A percentile compares a stretch with the other conserved stretches of the same genome.
phyloP scores from a whole-genome alignment of 148 eudicot species.

The Talinum fruticosum region DNA sequence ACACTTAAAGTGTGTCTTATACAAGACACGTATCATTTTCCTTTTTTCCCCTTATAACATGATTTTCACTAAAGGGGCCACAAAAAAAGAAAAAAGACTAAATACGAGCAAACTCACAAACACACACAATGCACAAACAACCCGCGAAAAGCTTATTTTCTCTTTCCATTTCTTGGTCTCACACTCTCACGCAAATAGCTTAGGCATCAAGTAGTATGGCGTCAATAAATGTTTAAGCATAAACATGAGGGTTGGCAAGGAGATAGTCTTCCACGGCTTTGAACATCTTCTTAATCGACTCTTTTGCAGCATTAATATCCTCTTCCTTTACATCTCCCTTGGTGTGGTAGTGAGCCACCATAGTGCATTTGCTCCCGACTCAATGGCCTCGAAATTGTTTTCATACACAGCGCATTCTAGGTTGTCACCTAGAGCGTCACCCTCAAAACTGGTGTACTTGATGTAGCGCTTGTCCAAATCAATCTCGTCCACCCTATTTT shows the following conservation, averaged over 20 bases:
- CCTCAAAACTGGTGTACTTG: conserved; percentile 28
- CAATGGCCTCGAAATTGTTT: conserved; percentile 16
- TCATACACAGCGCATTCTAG: conserved; percentile 20
- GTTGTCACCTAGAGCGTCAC: conserved; percentile 13
- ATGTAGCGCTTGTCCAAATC: conserved; percentile 19
- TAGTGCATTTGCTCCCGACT: conserved; percentile 12
- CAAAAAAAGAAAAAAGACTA: no score
- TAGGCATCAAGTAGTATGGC: no score
- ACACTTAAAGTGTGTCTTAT: no score
- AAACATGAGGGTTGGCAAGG: background rate
- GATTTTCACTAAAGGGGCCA: no score
- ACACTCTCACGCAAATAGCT: no score
- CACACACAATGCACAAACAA: no score
- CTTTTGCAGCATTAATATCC: background rate
- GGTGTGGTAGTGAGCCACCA: conserved; percentile 19
- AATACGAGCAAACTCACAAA: no score
- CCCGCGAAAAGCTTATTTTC: no score
- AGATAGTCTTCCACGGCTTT: background rate
- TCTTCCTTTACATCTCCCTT: conserved; percentile 26
- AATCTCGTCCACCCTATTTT: conserved; percentile 24
- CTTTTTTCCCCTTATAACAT: no score
- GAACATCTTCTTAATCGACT: background rate
- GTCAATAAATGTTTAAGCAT: background rate
- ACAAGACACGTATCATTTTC: no score
- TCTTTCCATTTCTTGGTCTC: no score